phyloP scores from a whole-genome alignment of 2,329 filamentous ascomycete genomes.

The Hypoxylon sp. region DNA sequence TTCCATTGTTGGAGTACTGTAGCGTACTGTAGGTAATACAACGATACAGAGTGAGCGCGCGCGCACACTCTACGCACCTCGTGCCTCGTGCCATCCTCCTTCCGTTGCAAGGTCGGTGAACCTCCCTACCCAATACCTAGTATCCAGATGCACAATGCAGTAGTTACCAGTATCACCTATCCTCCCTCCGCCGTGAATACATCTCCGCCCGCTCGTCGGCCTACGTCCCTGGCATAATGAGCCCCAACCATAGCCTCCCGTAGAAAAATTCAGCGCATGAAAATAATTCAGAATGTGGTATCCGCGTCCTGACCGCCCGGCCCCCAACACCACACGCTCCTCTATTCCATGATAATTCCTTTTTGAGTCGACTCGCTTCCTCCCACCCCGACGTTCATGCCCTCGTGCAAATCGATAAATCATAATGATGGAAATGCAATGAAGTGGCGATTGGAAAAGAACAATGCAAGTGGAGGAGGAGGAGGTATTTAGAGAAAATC shows the following conservation, averaged over 20 bases:
- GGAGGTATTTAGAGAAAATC: slow-evolving; percentile 9
- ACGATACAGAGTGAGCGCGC: slow-evolving; percentile 29
- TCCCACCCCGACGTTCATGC: slow-evolving; percentile 22
- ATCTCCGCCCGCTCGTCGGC: not conserved
- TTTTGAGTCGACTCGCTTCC: slow-evolving; percentile 30
- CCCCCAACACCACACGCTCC: slow-evolving; percentile 30
- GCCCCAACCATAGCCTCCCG: not conserved
- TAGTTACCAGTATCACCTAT: slow-evolving; percentile 5
- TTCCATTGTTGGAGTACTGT: slow-evolving; percentile 32
- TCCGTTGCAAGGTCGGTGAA: slow-evolving; percentile 31
- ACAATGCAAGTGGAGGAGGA: slow-evolving; percentile 8
- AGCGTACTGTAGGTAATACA: slow-evolving; percentile 25
- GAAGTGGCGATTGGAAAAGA: slow-evolving; percentile 4
- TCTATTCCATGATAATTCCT: slow-evolving; percentile 30
- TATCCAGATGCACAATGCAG: slow-evolving; percentile 8
- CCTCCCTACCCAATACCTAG: slow-evolving; percentile 6
- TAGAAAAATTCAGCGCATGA: slow-evolving; percentile 25
- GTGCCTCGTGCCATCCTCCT: slow-evolving; percentile 25
- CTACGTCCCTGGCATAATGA: slow-evolving; percentile 11
- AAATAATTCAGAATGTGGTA: slow-evolving; percentile 31
- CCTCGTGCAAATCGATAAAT: slow-evolving; percentile 30
- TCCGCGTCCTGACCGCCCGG: slow-evolving; percentile 26
- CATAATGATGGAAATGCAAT: slow-evolving; percentile 15
- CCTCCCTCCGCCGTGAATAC: slow-evolving; percentile 7
- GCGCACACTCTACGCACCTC: slow-evolving; percentile 15